Evolutionary conservation across 2,329 filamentous ascomycete species (phyloP).

Genomic region (Tolypocladium guangdongense): DNA sequence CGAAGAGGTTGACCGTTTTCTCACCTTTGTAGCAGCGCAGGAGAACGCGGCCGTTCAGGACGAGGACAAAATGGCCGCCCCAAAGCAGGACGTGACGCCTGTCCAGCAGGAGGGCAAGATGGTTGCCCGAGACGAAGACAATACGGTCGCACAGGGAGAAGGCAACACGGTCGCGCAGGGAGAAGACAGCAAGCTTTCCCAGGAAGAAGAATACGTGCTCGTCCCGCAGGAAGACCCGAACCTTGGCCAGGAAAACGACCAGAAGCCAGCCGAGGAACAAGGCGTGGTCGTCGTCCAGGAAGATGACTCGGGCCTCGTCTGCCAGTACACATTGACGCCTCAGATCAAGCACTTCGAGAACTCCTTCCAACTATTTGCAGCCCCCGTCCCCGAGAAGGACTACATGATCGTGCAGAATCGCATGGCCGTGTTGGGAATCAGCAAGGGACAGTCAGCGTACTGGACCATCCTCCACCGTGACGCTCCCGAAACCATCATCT

Average conservation of each 20-base stretch:
- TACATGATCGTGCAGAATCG: slow-evolving; percentile 8
- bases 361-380: slow-evolving; percentile 8
- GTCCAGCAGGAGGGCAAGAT: background rate
- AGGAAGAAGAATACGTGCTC: too few species aligned
- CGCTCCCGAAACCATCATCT: slow-evolving; percentile 18
- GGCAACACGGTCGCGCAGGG: background rate
- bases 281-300: fast-evolving
- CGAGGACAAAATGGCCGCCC: background rate
- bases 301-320: slow-evolving; percentile 4
- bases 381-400: slow-evolving; percentile 5
- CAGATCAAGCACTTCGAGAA: slow-evolving; percentile 9
- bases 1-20: background rate
- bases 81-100: too few species aligned
- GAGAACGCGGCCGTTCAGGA: background rate
- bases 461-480: slow-evolving; percentile 19
- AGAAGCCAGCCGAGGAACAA: background rate
- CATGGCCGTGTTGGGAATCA: slow-evolving; percentile 2
- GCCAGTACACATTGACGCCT: slow-evolving; percentile 4
- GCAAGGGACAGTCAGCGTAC: slow-evolving; percentile 7
- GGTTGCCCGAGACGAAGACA: background rate
- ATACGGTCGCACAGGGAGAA: background rate
- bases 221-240: too few species aligned
- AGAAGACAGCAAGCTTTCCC: too few species aligned
- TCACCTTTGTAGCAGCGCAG: background rate
- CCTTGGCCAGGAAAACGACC: too few species aligned